These are phyloP conservation scores for Cicer yamashitae DNA, from an alignment of 306 rosid genomes.

Conservation along the genomic window DNA sequence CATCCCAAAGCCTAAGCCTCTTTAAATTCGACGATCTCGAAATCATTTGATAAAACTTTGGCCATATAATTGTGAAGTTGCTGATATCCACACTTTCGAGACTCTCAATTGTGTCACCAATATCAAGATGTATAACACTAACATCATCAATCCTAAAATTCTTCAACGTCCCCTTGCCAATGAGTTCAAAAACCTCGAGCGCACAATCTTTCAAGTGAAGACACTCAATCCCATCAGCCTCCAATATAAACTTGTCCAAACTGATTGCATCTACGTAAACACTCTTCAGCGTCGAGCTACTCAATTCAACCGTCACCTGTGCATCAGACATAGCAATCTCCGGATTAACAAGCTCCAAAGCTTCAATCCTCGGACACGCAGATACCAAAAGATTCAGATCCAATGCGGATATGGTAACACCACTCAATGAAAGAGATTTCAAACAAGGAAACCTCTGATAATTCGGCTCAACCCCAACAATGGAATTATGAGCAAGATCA, in stretches of 20 bases:
- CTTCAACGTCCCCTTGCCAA: constrained; percentile 59
- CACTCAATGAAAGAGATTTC: constrained; percentile 70
- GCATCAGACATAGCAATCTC: constrained; percentile 78
- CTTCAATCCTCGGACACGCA: constrained; percentile 66
- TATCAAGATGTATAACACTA: constrained; percentile 62
- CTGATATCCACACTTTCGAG: constrained; percentile 61
- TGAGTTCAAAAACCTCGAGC: constrained; percentile 57
- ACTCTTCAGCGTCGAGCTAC: constrained; percentile 68
- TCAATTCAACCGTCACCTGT: constrained; percentile 62
- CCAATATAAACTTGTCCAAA: constrained; percentile 67
- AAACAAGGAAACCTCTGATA: constrained; percentile 76
- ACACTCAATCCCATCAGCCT: constrained; percentile 57
- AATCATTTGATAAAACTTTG: constrained; percentile 57
- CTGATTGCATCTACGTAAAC: constrained; percentile 66
- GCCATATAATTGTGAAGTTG: constrained; percentile 60
- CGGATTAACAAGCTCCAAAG: constrained; percentile 64
- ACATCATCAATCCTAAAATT: constrained; percentile 60
- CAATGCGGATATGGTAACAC: constrained; percentile 68
- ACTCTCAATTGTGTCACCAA: constrained; percentile 54
- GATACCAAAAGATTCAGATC: constrained; percentile 78
- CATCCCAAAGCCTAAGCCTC: constrained; percentile 60
- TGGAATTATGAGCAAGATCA: constrained; percentile 64
- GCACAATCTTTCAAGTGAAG: constrained; percentile 59
- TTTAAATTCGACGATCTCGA: constrained; percentile 51
- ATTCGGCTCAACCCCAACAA: constrained; percentile 73